phyloP scores from a whole-genome alignment of 495 filamentous ascomycete genomes.

The Bombardia bombarda region DNA sequence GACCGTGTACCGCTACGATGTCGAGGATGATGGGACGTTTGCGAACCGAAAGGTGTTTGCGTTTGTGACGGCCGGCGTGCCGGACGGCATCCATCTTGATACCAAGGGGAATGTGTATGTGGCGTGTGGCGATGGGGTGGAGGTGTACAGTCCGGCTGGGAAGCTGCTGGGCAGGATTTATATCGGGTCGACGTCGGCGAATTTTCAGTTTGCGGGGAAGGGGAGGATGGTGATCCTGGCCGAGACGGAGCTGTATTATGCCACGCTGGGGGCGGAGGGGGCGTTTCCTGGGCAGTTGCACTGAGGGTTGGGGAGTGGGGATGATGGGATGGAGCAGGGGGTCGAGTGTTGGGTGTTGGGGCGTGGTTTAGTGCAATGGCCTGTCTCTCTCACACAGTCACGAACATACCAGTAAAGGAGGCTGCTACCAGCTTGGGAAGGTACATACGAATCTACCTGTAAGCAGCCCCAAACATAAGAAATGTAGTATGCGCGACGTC shows the following conservation, averaged over 20 bases:
- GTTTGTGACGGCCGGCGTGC: conserved; percentile 41
- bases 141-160: conserved; percentile 49
- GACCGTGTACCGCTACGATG: conserved; percentile 34
- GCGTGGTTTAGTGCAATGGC: no score
- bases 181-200: conserved; percentile 30
- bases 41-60: conserved; percentile 45
- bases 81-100: conserved; percentile 54
- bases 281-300: conserved; percentile 18
- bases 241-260: conserved; percentile 40
- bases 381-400: no score
- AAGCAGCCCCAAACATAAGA: no score
- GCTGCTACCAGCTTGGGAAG: no score
- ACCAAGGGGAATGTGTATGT: conserved; percentile 50
- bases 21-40: conserved; percentile 28
- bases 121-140: conserved; percentile 50
- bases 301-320: conserved; percentile 5
- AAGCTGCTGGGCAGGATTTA: conserved; percentile 53
- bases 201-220: conserved; percentile 50
- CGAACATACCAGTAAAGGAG: no score
- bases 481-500: no score
- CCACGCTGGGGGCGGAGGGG: conserved; percentile 33
- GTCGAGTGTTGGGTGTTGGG: background rate
- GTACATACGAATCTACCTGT: no score
- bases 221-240: conserved; percentile 44
- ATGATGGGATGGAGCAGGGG: no score